Percentiles rank a stretch among this genome's conserved stretches.
phyloP scores from a whole-genome alignment of 1,139 yeast species.

The Kodamaea ohmeri region DNA sequence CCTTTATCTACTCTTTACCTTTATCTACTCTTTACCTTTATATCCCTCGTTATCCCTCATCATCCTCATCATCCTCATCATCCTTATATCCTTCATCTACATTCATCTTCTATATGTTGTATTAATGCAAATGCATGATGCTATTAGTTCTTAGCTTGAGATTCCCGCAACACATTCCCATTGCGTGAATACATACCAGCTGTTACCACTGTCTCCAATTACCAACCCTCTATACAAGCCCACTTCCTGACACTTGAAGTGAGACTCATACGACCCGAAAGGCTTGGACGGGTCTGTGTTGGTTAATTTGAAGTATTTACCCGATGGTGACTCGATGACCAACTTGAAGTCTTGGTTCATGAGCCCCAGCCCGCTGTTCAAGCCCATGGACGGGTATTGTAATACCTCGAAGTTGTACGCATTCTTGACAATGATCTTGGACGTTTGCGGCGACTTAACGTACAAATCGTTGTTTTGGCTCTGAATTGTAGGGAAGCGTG shows the following conservation, averaged over 20 bases:
- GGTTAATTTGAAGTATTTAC: conserved; percentile 63
- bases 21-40: too few species aligned
- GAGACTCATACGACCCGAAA: conserved; percentile 56
- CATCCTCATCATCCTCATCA: too few species aligned
- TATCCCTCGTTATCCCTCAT: too few species aligned
- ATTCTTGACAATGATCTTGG: conserved; percentile 52
- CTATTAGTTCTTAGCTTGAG: too few species aligned
- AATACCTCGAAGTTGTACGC: conserved; percentile 62
- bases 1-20: too few species aligned
- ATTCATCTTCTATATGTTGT: not conserved
- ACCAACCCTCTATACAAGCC: conserved; percentile 87
- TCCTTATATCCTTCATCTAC: too few species aligned
- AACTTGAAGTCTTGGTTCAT: conserved; percentile 50
- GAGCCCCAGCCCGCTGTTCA: conserved; percentile 35
- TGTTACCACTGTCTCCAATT: conserved; percentile 71
- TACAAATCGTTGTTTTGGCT: conserved; percentile 74
- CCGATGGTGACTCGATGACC: conserved; percentile 81
- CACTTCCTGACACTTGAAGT: conserved; percentile 59
- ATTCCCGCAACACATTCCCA: conserved; percentile 48
- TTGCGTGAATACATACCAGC: conserved; percentile 91
- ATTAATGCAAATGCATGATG: not conserved
- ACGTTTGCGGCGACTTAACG: conserved; percentile 80
- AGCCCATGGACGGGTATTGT: conserved; percentile 63
- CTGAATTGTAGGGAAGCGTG: conserved; percentile 68
- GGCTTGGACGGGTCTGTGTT: conserved; percentile 45